Evolutionary conservation across 495 filamentous ascomycete species (phyloP).

Genomic region (Podospora anserina): DNA sequence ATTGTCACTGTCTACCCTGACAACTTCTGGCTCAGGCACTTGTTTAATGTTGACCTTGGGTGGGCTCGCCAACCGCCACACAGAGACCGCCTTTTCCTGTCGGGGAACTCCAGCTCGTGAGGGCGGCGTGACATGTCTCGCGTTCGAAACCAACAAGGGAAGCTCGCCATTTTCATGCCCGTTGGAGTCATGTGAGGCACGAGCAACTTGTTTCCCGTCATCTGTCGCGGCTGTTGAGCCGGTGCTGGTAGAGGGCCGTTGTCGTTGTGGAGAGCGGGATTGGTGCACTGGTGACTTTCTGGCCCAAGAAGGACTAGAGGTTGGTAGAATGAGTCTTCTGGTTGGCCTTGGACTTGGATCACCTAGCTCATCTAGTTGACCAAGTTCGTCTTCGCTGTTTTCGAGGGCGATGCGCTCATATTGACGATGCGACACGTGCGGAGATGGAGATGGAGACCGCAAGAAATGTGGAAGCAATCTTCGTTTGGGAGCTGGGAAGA

Average conservation of each 20-base stretch:
- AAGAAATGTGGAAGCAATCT: not conserved
- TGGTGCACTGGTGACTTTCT: too few species aligned
- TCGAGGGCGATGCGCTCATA: not conserved
- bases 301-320: not conserved
- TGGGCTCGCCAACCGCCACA: not conserved
- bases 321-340: not conserved
- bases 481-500: not conserved
- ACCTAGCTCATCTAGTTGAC: not conserved
- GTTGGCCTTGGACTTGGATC: too few species aligned
- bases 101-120: not conserved
- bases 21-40: not conserved
- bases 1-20: not conserved
- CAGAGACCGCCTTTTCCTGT: slow-evolving; percentile 4
- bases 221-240: not conserved
- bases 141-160: too few species aligned
- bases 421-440: not conserved
- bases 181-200: not conserved
- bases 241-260: too few species aligned
- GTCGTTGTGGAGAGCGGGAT: too few species aligned
- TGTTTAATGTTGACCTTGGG: not conserved
- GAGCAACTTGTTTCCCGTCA: not conserved
- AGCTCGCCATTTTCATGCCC: not conserved
- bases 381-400: slow-evolving; percentile 3
- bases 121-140: too few species aligned
- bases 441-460: not conserved